Evolutionary conservation across 2,329 filamentous ascomycete genomes (phyloP), one percentile per base, ranked within the genome.

Genomic region (Exophiala mesophila): DNA sequence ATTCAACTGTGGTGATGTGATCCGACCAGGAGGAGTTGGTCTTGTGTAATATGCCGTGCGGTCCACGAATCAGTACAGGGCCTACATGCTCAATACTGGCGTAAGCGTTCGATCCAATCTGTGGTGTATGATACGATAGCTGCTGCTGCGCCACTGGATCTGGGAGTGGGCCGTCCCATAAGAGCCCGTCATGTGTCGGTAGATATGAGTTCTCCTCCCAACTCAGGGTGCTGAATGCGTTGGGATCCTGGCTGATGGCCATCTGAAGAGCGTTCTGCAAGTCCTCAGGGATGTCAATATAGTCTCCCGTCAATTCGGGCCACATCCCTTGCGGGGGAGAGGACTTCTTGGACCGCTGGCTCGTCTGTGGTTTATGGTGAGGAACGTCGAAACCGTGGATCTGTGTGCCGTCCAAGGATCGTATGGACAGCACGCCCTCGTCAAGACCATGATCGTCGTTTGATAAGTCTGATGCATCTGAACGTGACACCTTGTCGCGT

Each of bases 1-100:
- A 40, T 23, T 44, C 41, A 6, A 44, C 13, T 10, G 41, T 35
- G 10, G 20, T 21, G 13, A 44, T 33, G 32, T 44, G 41, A 17
- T 44, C 41, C 10, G 41, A 44, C 16, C 28, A 44, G 5, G 36
- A 29, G 5, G 41, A 44, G 20, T 29, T 44, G 16, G 36, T 44
- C 29, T 30, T 31, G 17, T 36, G 20, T 28, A 42, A 19, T 15
- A 21, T 17, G 8, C 36, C 29, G 13, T 41, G 37, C n/a, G 42
- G 37, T 13, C 21, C 35, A 10, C 36, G 30, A 15, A 30, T 31
- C 23, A 41, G 16, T 13, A 40, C 16, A 12, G 44, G 13, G 13
- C 24, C 24, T 21, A n/a, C 13, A 20, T 28, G 37, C 15, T n/a
- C 26, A 2, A 37, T 24, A 20, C 19, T 17, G 19, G 20, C 16